Percentiles rank a stretch among this genome's conserved stretches.
Conservation (phyloP, 179 eudicot species). For the Pouteria campechiana region DNA sequence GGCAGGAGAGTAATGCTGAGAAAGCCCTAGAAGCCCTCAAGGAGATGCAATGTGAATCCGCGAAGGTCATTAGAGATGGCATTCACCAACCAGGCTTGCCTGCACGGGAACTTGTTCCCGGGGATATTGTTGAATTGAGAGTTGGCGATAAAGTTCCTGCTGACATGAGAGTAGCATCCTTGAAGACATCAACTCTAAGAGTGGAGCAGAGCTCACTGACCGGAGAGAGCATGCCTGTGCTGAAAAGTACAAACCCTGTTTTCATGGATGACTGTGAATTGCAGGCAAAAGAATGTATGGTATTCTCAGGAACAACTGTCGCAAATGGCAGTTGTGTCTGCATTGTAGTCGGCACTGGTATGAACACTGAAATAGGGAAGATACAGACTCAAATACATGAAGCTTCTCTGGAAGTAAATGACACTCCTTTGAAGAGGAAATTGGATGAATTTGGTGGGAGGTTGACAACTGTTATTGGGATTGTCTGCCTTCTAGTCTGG, state of each 20-base stretch:
- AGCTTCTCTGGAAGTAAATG: constrained; percentile 43
- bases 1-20: constrained; percentile 91
- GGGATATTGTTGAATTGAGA: constrained; percentile 72
- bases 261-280: constrained; percentile 53
- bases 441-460: constrained; percentile 42
- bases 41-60: constrained; percentile 73
- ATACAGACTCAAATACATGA: constrained; percentile 57
- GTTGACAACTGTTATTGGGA: constrained; percentile 43
- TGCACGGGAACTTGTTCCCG: constrained; percentile 72
- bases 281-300: constrained; percentile 77
- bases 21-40: constrained; percentile 88
- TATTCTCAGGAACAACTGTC: constrained; percentile 79
- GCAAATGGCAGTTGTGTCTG: constrained; percentile 64
- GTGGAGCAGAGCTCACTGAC: constrained; percentile 82
- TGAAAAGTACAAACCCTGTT: constrained; percentile 32
- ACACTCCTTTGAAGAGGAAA: constrained; percentile 54
- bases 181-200: constrained; percentile 66
- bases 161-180: constrained; percentile 54
- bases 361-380: constrained; percentile 51
- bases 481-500: constrained; percentile 58
- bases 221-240: constrained; percentile 77
- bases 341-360: constrained; percentile 38
- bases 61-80: constrained; percentile 61
- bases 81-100: constrained; percentile 54
- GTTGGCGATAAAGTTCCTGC: constrained; percentile 88